Evolutionary conservation across 345 rosid species (phyloP), one percentile per base, ranked within the genome.

Genomic region (Camelina neglecta): DNA sequence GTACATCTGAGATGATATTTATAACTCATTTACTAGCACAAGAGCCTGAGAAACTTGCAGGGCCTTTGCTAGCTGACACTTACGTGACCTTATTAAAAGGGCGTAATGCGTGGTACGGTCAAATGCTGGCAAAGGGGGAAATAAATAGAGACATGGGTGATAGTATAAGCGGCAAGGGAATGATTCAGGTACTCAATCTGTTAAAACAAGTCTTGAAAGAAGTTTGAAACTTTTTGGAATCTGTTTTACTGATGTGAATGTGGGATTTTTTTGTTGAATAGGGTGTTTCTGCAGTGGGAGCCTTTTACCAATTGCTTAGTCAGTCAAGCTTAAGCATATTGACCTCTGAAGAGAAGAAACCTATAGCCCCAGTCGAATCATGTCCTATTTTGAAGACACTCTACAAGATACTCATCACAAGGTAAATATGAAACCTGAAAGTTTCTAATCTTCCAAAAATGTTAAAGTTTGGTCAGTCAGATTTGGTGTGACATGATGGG

Each of bases 61-160:
- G 97, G 72, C 97, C 99, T 59, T 81, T 95, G 79, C 81, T 95
- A 80, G 99, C 97, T 36, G 99, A 95, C 71, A 95, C 99, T 31
- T 95, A 92, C 5, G 97, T 95, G 51, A 95, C 99, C 47, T 81
- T 95, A 49, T 77, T 92, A 63, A 92, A 95, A 81, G 99, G 97
- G 78, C 97, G 97, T 54, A 95, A 92, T 71, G 96, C 99, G 1
- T 95, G 99, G 99, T 95, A 95, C 2, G 99, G 99, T 29, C 99
- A 92, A 76, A 82, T 86, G 87, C 80, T 95, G 31, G 99, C 97
- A 26, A 83, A 86, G 77, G 96, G 97, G 5, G 89, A 82, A 38
- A 65, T 95, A 70, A 95, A 74, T 76, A 82, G 87, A 64, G 97
- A 92, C 64, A 90, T 90, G 96, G 99, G 99, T 15, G 99, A 95